Base-by-base conservation (phyloP, 2,329 filamentous ascomycete genomes). In the Epichloe gansuensis region DNA sequence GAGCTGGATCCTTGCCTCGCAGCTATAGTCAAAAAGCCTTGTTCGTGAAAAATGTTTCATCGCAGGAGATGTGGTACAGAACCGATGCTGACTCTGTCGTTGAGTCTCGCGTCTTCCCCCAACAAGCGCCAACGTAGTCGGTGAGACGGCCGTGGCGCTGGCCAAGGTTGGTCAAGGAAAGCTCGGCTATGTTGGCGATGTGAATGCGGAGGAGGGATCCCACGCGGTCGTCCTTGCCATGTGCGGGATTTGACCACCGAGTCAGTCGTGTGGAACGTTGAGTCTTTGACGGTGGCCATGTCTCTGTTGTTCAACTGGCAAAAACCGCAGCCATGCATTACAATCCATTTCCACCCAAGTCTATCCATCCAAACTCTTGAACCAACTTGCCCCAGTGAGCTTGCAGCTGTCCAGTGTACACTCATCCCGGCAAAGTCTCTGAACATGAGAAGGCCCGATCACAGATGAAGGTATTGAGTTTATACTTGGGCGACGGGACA, bases 111-210 rank as follows among this genome's bases (percentile, higher is more conserved):
- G 31, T 31, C 31, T 31, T 31, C 0, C 3, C 9, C 31, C 31
- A 11, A 31, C 31, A 31, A 31, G 31, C 31, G 31, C 31, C 31
- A 11, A 31, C 31, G 31, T 31, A 2, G 43, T 15, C 13, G 57
- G 48, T 9, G 57, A 62, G 50, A 54, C 58, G 4, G 54, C 63
- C n/a, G 56, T 62, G 15, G 56, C 56, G 44, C 56, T 65, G 35
- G 57, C 60, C 4, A 52, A 55, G 17, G 60, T 63, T 50, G 64
- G 62, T n/a, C 45, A 58, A 28, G 64, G 64, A 42, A 61, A 53
- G 37, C 54, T 65, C 23, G 61, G 63, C n/a, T 66, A 62, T 52
- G 51, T 65, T 37, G 65, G 63, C 39, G 64, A 67, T 46, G 57
- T 62, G 13, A 61, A 60, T 47, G 55, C 53, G 2, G 63, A 65